Percentiles rank a stretch among this genome's conserved stretches.
These are phyloP conservation scores for Trapa incisa DNA, from an alignment of 345 rosid genomes.

Conservation along the genomic window DNA sequence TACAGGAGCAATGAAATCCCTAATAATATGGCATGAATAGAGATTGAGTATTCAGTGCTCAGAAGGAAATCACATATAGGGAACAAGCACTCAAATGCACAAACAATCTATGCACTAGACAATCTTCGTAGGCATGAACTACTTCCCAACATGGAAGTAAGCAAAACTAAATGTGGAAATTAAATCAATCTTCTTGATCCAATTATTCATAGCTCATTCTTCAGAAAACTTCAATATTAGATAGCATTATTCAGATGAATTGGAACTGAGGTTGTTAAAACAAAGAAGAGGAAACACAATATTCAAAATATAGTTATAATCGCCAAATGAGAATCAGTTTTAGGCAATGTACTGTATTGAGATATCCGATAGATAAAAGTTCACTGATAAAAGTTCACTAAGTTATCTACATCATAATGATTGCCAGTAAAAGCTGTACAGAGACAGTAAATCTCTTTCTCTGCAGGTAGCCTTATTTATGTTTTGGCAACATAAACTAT, in stretches of 20 bases:
- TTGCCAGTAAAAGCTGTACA: neutral
- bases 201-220: neutral
- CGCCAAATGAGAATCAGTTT: neutral
- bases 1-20: neutral
- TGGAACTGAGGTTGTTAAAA: neutral
- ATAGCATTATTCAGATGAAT: neutral
- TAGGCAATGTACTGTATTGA: neutral
- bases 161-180: neutral
- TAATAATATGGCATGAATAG: neutral
- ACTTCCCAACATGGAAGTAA: too few relatives aligned
- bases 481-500: neutral
- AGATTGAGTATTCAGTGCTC: too few relatives aligned
- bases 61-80: too few relatives aligned
- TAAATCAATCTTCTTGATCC: neutral
- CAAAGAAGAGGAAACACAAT: neutral
- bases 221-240: neutral
- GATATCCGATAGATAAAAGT: neutral
- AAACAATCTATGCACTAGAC: neutral
- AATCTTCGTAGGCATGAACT: neutral
- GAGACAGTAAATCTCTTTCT: neutral
- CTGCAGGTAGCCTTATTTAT: too few relatives aligned
- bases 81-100: neutral
- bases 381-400: neutral
- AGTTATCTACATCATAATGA: neutral
- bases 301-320: neutral